Percentiles rank a stretch among this genome's conserved stretches.
phyloP scores from a whole-genome alignment of 2,329 filamentous ascomycete genomes.

The Fusarium nurragi region DNA sequence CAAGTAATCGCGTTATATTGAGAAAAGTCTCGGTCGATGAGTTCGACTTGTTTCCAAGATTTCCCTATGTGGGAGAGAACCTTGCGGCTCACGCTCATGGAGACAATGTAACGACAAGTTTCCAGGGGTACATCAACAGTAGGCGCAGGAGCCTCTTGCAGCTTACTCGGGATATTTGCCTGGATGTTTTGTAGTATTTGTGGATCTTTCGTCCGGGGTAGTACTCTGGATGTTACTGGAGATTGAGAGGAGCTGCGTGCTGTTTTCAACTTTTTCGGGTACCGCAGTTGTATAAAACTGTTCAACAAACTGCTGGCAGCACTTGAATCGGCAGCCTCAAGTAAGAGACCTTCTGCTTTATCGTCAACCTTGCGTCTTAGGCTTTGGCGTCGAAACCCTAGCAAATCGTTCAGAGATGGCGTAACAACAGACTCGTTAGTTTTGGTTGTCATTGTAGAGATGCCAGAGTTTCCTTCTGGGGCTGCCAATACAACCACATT shows the following conservation, averaged over 20 bases:
- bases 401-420: slow-evolving; percentile 3
- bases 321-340: slow-evolving; percentile 26
- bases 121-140: slow-evolving; percentile 19
- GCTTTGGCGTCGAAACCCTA: not conserved
- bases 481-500: no score
- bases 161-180: not conserved
- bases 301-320: slow-evolving; percentile 45
- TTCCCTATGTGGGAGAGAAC: slow-evolving; percentile 62
- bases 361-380: slow-evolving; percentile 3
- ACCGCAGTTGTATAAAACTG: slow-evolving; percentile 47
- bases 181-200: not conserved
- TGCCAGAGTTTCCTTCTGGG: not conserved
- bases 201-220: not conserved
- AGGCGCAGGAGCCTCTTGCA: slow-evolving; percentile 26
- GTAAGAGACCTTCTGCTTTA: slow-evolving; percentile 11
- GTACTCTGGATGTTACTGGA: not conserved
- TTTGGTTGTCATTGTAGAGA: not conserved
- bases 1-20: slow-evolving; percentile 50
- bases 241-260: not conserved
- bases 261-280: slow-evolving; percentile 40
- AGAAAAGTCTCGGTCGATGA: slow-evolving; percentile 70
- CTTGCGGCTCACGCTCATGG: slow-evolving; percentile 56
- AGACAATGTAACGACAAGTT: slow-evolving; percentile 58
- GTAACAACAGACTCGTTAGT: not conserved
- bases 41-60: slow-evolving; percentile 57